These are phyloP conservation scores for Madurella fahalii DNA, from an alignment of 2,329 filamentous ascomycete species.

Conservation along the genomic window DNA sequence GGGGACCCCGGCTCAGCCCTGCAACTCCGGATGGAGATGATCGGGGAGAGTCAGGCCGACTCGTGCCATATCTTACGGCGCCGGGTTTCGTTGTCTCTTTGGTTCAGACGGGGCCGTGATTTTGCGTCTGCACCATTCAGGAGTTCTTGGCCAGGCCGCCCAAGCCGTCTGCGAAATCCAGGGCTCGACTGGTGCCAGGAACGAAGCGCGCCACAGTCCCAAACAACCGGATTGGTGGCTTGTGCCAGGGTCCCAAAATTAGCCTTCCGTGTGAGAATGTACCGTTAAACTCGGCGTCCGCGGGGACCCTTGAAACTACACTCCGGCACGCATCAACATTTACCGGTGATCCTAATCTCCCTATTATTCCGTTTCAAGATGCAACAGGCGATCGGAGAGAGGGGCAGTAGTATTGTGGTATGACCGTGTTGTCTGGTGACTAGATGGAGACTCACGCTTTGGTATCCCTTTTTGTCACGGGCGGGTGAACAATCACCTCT, in stretches of 20 bases:
- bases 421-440: no score
- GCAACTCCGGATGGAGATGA: neutral
- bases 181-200: neutral
- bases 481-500: no score
- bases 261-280: neutral
- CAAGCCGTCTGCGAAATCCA: no score
- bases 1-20: constrained; percentile 3
- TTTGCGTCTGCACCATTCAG: constrained; percentile 4
- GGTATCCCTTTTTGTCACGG: no score
- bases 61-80: neutral
- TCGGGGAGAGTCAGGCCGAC: constrained; percentile 7
- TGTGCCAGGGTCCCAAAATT: neutral
- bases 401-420: no score
- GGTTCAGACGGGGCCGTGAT: neutral
- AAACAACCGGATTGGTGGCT: constrained; percentile 2
- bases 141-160: neutral
- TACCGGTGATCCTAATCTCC: no score
- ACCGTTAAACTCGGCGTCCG: no score
- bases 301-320: no score
- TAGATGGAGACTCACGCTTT: no score
- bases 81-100: neutral
- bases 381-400: no score
- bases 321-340: no score
- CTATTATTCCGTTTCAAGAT: no score
- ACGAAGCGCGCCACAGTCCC: neutral